Base-by-base conservation (phyloP, 257 asterid species). In the Penstemon barbatus region DNA sequence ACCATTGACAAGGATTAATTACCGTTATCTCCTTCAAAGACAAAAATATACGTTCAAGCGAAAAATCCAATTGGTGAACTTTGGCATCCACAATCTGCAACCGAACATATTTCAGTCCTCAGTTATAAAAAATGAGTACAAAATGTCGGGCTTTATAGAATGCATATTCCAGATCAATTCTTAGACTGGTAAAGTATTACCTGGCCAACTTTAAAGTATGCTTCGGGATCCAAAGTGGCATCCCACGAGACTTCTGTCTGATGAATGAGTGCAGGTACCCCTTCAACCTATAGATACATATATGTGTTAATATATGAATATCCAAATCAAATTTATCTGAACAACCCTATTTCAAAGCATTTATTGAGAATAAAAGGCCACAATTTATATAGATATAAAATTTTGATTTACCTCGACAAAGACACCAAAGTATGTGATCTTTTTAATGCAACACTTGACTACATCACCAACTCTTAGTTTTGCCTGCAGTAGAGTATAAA, bases 241-340 rank as follows among this genome's bases (percentile, higher is more conserved):
- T 88, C 97, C 98, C 98, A 93, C 3, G 98, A 93, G 59, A 93
- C 97, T 85, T 93, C 98, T 43, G 96, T 66, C 75, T 90, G 97
- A 82, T 90, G 97, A 81, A 93, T 88, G 68, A 93, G 82, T 1
- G 96, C 97, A 68, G 92, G 90, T 68, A 93, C 92, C 41, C 96
- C 98, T 81, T 90, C 97, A 72, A 93, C 87, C 98, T 93, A 25
- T 25, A 77, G 43, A 84, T 15, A 13, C 25, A n/a, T 12, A 43
- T 59, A 67, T 46, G 68, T 57, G 44, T 66, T 58, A 45, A 52
- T 36, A 50, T 36, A 57, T 63, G 55, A 42, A 71, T 60, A 72
- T 52, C 40, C 68, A 51, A 51, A 13, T 19, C 45, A 57, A 37
- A 39, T 57, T 11, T 43, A 57, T 68, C 8, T 3, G 3, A 13